Conservation (phyloP, 805 yeast genomes). For the Yarrowia yakushimensis region DNA sequence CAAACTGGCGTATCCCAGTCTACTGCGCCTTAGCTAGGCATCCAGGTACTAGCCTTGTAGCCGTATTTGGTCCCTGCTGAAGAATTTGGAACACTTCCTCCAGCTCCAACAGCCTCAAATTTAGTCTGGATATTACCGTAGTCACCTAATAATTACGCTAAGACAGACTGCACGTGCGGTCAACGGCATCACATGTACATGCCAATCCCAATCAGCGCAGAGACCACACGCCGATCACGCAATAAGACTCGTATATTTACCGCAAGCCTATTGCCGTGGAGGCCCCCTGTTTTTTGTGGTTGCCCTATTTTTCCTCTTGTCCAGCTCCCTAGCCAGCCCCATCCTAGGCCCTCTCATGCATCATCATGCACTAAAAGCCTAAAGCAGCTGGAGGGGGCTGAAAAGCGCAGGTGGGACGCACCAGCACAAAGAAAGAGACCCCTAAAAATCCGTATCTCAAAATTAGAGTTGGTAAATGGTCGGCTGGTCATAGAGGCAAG, state of each 20-base stretch:
- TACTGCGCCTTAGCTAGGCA: no score
- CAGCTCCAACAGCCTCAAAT: no score
- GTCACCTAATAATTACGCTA: no score
- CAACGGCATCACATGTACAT: not conserved
- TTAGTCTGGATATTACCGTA: no score
- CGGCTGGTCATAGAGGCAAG: constrained; percentile 7
- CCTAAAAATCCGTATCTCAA: not conserved
- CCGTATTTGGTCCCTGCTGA: no score
- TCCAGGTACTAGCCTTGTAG: no score
- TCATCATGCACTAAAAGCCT: not conserved
- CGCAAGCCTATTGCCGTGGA: not conserved
- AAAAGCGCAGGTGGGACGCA: constrained; percentile 1
- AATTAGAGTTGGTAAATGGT: not conserved
- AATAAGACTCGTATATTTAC: not conserved
- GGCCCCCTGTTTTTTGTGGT: not conserved
- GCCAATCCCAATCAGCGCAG: not conserved
- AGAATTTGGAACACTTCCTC: no score
- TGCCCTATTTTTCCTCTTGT: not conserved
- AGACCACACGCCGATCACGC: not conserved
- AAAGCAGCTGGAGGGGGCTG: constrained; percentile 10
- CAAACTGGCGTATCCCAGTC: no score
- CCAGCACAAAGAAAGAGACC: not conserved
- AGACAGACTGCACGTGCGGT: no score
- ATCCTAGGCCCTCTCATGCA: not conserved
- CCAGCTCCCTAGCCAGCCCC: constrained; percentile 8